phyloP scores from a whole-genome alignment of 371 early-diverging fungal species.

The Mucor racemosus region DNA sequence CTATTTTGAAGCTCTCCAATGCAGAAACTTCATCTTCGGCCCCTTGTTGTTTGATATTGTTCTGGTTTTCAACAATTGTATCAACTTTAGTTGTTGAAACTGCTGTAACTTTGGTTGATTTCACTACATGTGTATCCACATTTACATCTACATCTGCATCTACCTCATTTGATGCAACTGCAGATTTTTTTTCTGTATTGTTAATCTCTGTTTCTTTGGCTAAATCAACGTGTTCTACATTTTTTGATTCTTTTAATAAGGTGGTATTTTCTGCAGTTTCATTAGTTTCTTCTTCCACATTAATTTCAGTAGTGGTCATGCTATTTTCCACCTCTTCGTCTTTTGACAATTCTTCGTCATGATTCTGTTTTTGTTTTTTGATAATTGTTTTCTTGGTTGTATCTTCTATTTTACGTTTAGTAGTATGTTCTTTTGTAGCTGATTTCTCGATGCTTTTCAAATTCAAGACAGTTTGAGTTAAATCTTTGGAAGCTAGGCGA shows the following conservation, averaged over 20 bases:
- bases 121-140: no score
- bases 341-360: background rate
- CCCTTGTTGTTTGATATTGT: no score
- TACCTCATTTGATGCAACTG: no score
- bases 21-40: no score
- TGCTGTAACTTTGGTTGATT: no score
- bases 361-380: slow-evolving; percentile 4
- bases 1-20: no score
- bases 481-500: slow-evolving; percentile 8
- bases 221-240: background rate
- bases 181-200: no score
- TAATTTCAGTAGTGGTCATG: background rate
- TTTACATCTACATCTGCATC: background rate
- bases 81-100: no score
- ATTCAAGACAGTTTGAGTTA: slow-evolving; percentile 6
- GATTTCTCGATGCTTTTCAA: background rate
- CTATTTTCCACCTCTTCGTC: background rate
- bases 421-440: background rate
- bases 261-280: background rate
- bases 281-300: background rate
- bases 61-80: no score
- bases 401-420: slow-evolving; percentile 1
- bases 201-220: background rate
- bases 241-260: background rate
- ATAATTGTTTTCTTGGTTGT: background rate